Percentiles rank a stretch among this genome's conserved stretches.
These are phyloP conservation scores for Ambrosia artemisiifolia DNA, from an alignment of 129 eudicot species.

Conservation along the genomic window DNA sequence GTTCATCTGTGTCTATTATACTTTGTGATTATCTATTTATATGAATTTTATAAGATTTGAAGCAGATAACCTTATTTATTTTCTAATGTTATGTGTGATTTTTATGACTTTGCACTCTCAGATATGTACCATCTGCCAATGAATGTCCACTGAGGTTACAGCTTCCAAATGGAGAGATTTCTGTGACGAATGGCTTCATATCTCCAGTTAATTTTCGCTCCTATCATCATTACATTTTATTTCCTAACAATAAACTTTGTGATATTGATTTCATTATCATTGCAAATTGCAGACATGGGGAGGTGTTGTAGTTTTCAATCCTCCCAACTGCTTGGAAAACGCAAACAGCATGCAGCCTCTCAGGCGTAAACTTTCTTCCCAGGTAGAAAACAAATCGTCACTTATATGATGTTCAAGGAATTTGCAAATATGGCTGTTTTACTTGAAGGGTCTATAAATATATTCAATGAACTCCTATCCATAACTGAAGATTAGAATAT, in stretches of 20 bases:
- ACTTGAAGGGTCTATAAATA: neutral
- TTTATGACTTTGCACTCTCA: slow-evolving; percentile 36
- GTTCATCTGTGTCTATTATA: slow-evolving; percentile 7
- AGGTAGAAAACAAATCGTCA: slow-evolving; percentile 45
- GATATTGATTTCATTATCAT: slow-evolving; percentile 17
- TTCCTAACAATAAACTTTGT: neutral
- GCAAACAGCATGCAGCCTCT: slow-evolving; percentile 31
- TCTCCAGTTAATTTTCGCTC: slow-evolving; percentile 64
- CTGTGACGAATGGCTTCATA: slow-evolving; percentile 82
- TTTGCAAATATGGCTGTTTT: neutral
- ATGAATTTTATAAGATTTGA: neutral
- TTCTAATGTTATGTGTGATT: slow-evolving; percentile 13
- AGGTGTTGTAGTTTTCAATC: slow-evolving; percentile 88
- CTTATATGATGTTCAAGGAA: neutral
- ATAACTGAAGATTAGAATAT: neutral
- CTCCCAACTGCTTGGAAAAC: slow-evolving; percentile 56
- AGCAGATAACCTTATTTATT: slow-evolving; percentile 5
- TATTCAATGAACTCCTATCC: neutral
- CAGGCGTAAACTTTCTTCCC: slow-evolving; percentile 49
- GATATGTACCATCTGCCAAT: slow-evolving; percentile 84
- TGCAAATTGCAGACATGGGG: slow-evolving; percentile 89
- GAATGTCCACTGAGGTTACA: slow-evolving; percentile 92
- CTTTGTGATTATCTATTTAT: neutral
- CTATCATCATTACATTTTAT: slow-evolving; percentile 16
- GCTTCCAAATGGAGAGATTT: slow-evolving; percentile 81